Base-by-base conservation (phyloP, 2,329 filamentous ascomycete genomes). In the Exophiala bonariae region DNA sequence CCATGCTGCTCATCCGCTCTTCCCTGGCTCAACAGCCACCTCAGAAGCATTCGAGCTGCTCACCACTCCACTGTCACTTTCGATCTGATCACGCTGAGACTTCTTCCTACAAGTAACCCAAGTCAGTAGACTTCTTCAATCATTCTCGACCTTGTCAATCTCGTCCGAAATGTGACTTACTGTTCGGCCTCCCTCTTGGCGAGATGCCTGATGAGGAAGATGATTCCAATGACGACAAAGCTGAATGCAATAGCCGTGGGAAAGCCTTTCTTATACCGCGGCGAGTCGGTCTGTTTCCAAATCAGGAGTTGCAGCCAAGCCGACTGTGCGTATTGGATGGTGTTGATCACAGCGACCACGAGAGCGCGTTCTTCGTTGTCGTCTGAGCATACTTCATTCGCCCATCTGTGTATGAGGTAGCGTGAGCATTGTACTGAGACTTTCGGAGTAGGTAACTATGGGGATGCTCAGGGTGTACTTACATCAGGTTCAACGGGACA, bases 301-400 rank as follows among this genome's bases (percentile, higher is more conserved):
- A 45, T 37, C 26, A 49, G 19, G 18, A 49, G 71, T 4, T 84
- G 84, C 30, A 87, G 62, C 83, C 83, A 87, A 0, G 82, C 80
- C 58, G 86, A 81, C 33, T 87, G 64, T 1, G 85, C 81, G 50
- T 86, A 86, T 0, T 82, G 82, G 68, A 86, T 77, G 59, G 83
- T 76, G 49, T 87, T 87, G 80, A 86, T 86, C 13, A 72, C 66
- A 0, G 73, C 83, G 1, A 83, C 75, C 0, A 86, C 81, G 4
- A 87, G 68, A 0, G 83, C 82, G 8, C 83, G 70, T 65, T 87
- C 83, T 62, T 87, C 83, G 44, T 82, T 79, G 37, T 83, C 74
- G 3, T 66, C 66, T 3, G 73, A 67, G 49, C 76, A 79, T 16
- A 79, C 77, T 49, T 79, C 77, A 41, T 78, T 72, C 0, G 73